Conservation (phyloP, 106 monocot genomes). For the Narthecium ossifragum region DNA sequence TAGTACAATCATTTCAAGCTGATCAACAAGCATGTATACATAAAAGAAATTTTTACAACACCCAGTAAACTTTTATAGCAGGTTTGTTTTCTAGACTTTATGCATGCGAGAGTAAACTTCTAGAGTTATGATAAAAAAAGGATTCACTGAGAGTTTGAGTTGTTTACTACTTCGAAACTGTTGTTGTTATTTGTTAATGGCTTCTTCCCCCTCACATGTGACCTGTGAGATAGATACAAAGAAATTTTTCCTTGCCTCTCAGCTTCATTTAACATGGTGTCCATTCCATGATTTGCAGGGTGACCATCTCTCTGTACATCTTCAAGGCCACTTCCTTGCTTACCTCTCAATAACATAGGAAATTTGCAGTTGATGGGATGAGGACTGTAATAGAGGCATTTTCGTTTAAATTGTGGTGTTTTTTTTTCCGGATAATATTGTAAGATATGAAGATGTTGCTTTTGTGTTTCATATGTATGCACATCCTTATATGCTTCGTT, state of each 20-base stretch:
- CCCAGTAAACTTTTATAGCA: background rate
- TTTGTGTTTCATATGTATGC: too few species aligned
- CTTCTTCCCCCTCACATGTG: constrained; percentile 85
- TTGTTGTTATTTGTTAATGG: constrained; percentile 48
- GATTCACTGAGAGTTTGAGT: background rate
- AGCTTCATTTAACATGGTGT: constrained; percentile 92
- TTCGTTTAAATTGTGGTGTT: background rate
- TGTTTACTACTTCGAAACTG: background rate
- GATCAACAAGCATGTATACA: background rate
- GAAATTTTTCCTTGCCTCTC: constrained; percentile 99
- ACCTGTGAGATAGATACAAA: too few species aligned
- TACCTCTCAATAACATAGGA: constrained; percentile 47
- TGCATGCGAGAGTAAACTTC: background rate
- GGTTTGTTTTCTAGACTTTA: background rate
- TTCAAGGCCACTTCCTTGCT: constrained; percentile 71
- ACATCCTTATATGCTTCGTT: too few species aligned
- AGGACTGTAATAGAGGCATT: background rate
- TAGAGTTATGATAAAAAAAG: background rate
- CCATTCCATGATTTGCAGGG: constrained; percentile 90
- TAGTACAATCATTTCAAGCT: background rate
- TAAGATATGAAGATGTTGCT: too few species aligned
- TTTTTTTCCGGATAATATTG: background rate
- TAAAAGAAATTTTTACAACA: background rate
- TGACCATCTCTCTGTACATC: constrained; percentile 79
- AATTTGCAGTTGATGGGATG: too few species aligned